Percentiles rank a stretch among this genome's conserved stretches.
Conservation (phyloP, 176 grass and related monocot species). For the Pharus latifolius region DNA sequence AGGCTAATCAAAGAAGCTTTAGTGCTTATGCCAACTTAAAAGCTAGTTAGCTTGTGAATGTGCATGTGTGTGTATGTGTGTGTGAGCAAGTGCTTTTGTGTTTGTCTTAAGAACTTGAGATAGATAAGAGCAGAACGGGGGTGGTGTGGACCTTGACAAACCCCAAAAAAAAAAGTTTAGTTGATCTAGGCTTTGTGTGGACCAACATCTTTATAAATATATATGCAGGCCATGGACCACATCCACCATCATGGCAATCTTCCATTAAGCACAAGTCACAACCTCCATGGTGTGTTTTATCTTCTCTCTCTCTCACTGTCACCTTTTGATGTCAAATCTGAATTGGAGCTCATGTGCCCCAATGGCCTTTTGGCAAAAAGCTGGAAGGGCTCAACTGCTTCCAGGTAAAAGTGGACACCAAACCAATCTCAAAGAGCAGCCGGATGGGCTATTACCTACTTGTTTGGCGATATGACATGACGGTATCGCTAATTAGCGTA, state of each 20-base stretch:
- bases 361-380: conserved; percentile 47
- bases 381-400: conserved; percentile 37
- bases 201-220: conserved; percentile 17
- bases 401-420: conserved; percentile 43
- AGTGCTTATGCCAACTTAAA: conserved; percentile 18
- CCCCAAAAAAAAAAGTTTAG: not conserved
- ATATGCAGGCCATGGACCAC: conserved; percentile 23
- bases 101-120: not conserved
- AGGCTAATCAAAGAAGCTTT: conserved; percentile 6
- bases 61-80: conserved; percentile 25
- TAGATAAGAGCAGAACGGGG: not conserved
- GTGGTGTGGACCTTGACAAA: not conserved
- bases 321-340: conserved; percentile 31
- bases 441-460: not conserved
- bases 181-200: conserved; percentile 25
- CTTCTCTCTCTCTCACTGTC: not conserved
- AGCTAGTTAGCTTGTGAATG: not conserved
- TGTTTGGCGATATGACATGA: conserved; percentile 19
- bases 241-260: conserved; percentile 30
- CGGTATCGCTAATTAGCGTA: not conserved
- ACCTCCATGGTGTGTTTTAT: not conserved
- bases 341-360: conserved; percentile 64
- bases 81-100: not conserved
- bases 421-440: not conserved
- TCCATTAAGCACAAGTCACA: conserved; percentile 18